Conservation (phyloP, 106 monocot genomes). For the Dendrobium chrysotoxum region DNA sequence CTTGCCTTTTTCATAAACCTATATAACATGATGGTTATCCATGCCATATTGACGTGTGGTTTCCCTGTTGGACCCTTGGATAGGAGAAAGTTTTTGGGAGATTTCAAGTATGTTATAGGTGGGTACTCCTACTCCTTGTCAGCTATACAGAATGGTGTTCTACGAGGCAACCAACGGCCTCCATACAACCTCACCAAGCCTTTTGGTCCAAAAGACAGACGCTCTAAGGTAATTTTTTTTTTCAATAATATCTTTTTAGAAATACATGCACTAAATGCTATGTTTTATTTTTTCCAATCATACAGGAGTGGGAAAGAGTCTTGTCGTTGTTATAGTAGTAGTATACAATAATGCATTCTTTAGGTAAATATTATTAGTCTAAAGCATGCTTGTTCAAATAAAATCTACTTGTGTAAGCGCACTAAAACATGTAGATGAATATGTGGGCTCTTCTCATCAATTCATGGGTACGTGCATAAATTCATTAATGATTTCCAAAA, state of each 20-base stretch:
- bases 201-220: conserved; percentile 71
- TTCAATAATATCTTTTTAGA: neutral
- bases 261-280: too few relatives aligned
- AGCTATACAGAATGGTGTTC: conserved; percentile 84
- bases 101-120: conserved; percentile 87
- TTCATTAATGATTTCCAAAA: too few relatives aligned
- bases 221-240: conserved; percentile 39
- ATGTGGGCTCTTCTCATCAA: too few relatives aligned
- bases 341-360: too few relatives aligned
- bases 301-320: too few relatives aligned
- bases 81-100: conserved; percentile 68
- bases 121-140: conserved; percentile 80
- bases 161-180: conserved; percentile 79
- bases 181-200: conserved; percentile 85
- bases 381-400: too few relatives aligned
- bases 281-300: too few relatives aligned
- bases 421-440: too few relatives aligned
- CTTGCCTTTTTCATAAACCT: conserved; percentile 93
- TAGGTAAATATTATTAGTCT: too few relatives aligned
- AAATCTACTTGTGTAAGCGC: too few relatives aligned
- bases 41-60: conserved; percentile 69
- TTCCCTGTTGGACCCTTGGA: conserved; percentile 58
- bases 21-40: conserved; percentile 91
- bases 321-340: too few relatives aligned
- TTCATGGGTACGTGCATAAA: too few relatives aligned